Conservation (phyloP, 306 rosid genomes). For the Canavalia gladiata region DNA sequence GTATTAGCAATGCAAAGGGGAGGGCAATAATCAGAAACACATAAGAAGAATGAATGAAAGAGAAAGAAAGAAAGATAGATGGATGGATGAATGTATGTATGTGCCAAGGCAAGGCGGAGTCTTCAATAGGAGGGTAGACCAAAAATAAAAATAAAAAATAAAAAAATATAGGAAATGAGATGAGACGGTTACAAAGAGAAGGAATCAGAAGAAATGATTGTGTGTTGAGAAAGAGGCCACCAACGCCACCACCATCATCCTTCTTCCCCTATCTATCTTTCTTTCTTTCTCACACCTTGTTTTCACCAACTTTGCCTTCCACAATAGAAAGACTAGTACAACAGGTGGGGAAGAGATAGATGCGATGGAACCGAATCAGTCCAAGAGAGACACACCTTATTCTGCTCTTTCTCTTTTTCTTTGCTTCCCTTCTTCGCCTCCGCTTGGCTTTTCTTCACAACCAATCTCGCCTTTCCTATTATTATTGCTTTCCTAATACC, state of each 20-base stretch:
- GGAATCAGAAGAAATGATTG: slow-evolving; percentile 45
- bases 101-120: slow-evolving; percentile 60
- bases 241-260: slow-evolving; percentile 49
- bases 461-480: slow-evolving; percentile 54
- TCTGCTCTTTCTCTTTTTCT: slow-evolving; percentile 48
- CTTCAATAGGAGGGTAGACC: slow-evolving; percentile 63
- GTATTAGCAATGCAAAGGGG: slow-evolving; percentile 54
- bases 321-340: neutral
- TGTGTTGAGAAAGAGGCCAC: slow-evolving; percentile 45
- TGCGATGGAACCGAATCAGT: slow-evolving; percentile 84
- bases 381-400: slow-evolving; percentile 83
- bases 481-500: slow-evolving; percentile 40
- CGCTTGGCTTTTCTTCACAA: slow-evolving; percentile 65
- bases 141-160: neutral
- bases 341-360: slow-evolving; percentile 61
- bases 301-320: slow-evolving; percentile 53
- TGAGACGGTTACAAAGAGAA: slow-evolving; percentile 35
- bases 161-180: neutral
- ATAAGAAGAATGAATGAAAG: slow-evolving; percentile 55
- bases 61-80: slow-evolving; percentile 65
- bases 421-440: slow-evolving; percentile 61
- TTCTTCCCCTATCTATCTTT: neutral
- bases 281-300: slow-evolving; percentile 34
- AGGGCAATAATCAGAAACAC: slow-evolving; percentile 57
- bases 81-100: slow-evolving; percentile 34